Base-by-base conservation (phyloP, 1,139 yeast genomes). In the Pichia cactophila region DNA sequence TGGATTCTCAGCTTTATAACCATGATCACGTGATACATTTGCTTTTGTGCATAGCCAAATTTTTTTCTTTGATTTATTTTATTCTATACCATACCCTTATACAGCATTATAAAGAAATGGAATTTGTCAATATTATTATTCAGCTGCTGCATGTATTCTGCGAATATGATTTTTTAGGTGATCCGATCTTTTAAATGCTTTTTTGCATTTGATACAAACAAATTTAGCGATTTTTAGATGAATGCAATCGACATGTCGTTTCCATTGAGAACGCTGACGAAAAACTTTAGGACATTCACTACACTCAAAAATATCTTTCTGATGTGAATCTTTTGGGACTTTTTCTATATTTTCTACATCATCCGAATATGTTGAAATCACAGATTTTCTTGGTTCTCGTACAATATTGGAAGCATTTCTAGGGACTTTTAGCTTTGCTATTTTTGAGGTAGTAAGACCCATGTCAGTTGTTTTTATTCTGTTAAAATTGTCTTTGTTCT, bases 181-280 rank as follows among this genome's bases (percentile, higher is more conserved):
- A 45, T 62, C 66, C 1, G 65, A 60, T 42, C 66, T 49, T 29
- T 62, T 60, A 41, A 62, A 62, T 16, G 56, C 55, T 28, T 59
- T 60, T 3, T 35, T 33, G 44, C 66, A 62, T 35, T 47, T 41
- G 10, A 49, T 41, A 44, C 66, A 62, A 5, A 51, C 46, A 44
- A 56, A 61, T 42, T 57, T 56, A n/a, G 58, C 57, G 20, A 62
- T 52, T 26, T 60, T 61, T 33, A 62, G 48, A 50, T 62, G 66
- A 39, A 62, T 64, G 46, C 66, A 62, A 46, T 62, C 62, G 44
- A 61, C 54, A 46, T 62, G 66, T 28, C 66, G 51, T 46, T 57
- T 57, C 50, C 60, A 51, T 46, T 61, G 61, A 12, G 64, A 61
- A 33, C 58, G 54, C 46, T 60, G 61, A 28, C 54, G 58, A 45